These are phyloP conservation scores for Geotrichum europaeum DNA, from an alignment of 1,139 yeast species.

Conservation along the genomic window DNA sequence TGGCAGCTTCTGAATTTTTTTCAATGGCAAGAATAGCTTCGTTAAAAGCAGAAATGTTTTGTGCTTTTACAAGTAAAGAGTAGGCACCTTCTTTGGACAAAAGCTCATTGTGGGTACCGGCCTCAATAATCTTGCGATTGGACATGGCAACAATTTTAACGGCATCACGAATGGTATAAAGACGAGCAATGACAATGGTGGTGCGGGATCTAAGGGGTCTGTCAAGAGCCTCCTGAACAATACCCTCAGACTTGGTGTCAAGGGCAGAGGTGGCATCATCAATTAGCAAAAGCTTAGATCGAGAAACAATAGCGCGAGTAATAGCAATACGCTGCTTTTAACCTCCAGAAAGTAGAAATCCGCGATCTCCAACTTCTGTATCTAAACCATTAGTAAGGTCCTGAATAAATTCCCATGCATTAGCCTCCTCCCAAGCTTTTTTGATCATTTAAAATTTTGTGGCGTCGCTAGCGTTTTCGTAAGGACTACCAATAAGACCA, in stretches of 20 bases:
- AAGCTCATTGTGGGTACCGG: conserved; percentile 40
- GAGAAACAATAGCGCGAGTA: conserved; percentile 69
- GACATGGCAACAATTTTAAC: conserved; percentile 43
- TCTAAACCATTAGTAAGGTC: conserved; percentile 40
- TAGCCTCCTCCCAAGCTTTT: conserved; percentile 38
- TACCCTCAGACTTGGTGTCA: conserved; percentile 60
- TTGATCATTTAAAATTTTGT: conserved; percentile 32
- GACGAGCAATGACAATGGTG: conserved; percentile 70
- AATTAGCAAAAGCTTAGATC: conserved; percentile 55
- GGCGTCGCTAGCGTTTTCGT: conserved; percentile 39
- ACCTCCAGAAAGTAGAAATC: conserved; percentile 64
- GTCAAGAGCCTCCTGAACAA: conserved; percentile 48
- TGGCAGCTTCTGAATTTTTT: too few species aligned
- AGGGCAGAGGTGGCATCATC: conserved; percentile 82
- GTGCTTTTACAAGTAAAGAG: conserved; percentile 18
- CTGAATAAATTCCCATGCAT: conserved; percentile 40
- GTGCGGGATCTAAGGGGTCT: conserved; percentile 59
- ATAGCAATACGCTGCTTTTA: conserved; percentile 87
- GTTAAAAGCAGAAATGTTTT: neutral
- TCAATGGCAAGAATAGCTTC: neutral
- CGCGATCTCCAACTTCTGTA: conserved; percentile 53
- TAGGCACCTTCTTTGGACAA: conserved; percentile 26
- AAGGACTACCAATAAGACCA: conserved; percentile 54
- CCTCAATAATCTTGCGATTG: conserved; percentile 38
- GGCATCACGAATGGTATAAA: conserved; percentile 61